Base-by-base conservation (phyloP, 2,329 filamentous ascomycete species). In the Magnaporthiopsis rhizophila region DNA sequence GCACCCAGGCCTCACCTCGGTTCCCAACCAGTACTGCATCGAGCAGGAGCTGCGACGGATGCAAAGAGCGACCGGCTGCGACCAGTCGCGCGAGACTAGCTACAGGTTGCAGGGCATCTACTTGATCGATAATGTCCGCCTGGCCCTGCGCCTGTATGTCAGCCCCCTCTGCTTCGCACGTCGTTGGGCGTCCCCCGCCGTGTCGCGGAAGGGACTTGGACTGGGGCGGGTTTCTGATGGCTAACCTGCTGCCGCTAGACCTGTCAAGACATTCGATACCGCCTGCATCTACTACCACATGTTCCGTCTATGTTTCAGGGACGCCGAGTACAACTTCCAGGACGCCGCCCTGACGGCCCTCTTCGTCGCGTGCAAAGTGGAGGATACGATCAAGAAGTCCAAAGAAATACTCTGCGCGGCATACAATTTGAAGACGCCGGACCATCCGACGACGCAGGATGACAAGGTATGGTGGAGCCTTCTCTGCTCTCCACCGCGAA, bases 331-430 rank as follows among this genome's bases (percentile, higher is more conserved):
- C 76, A 90, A 90, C 74, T 92, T 88, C 68, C 77, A 91, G 75
- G 94, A 98, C 73, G 93, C 92, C 1, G 92, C 94, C 0, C 86
- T 95, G 8, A 92, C 95, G 0, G 89, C 92, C 30, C 80, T 99
- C 11, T 94, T 98, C 72, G 90, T 93, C 3, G 93, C 93, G 2
- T 98, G 94, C 81, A 99, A 99, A 79, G 92, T 96, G 59, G 95
- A 99, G 76, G 95, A 99, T 75, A 99, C 95, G 0, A 85, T 97
- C 69, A 99, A 99, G 78, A 98, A 98, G 79, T 96, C 92, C 3
- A 87, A 86, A 65, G 95, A 99, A 68, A 96, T 99, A 66, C 81
- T 98, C 21, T 96, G 92, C 65, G 92, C 93, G 0, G 89, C 91
- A 30, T 92, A 94, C 77, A 97, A 97, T 72, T 79, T 96, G 53